phyloP scores from a whole-genome alignment of 1,284 basidiomycete species.

The Singerocomus rubriflavus region DNA sequence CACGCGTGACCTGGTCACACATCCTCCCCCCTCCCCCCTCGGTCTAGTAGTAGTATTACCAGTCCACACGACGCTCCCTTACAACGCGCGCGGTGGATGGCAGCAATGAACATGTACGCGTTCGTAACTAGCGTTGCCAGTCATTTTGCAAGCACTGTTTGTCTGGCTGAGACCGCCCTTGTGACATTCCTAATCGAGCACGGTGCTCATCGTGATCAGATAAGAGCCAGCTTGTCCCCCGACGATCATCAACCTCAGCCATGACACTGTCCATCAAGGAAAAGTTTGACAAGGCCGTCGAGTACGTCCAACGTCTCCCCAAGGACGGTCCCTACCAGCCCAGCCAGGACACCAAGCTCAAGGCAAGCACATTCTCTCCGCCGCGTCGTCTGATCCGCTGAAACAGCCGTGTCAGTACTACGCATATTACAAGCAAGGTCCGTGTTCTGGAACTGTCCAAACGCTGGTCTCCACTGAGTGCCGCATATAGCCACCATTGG shows the following conservation, averaged over 20 bases:
- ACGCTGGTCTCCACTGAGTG: not conserved
- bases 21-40: no score
- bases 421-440: slow-evolving; percentile 88
- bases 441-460: slow-evolving; percentile 1
- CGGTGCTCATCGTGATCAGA: slow-evolving; percentile 15
- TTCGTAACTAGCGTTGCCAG: not conserved
- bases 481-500: slow-evolving; percentile 65
- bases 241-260: slow-evolving; percentile 9
- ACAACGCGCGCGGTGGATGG: not conserved
- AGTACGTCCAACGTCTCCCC: slow-evolving; percentile 69
- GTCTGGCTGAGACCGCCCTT: slow-evolving; percentile 3
- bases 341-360: slow-evolving; percentile 71
- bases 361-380: slow-evolving; percentile 44
- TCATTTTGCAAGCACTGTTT: not conserved
- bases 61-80: not conserved
- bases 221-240: slow-evolving; percentile 8
- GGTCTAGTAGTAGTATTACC: no score
- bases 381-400: slow-evolving; percentile 3
- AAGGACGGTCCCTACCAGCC: slow-evolving; percentile 79
- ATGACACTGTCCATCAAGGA: slow-evolving; percentile 50
- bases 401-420: slow-evolving; percentile 71
- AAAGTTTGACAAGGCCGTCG: slow-evolving; percentile 79
- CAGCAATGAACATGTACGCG: not conserved
- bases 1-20: slow-evolving; percentile 19
- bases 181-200: slow-evolving; percentile 21